Evolutionary conservation across 208 protist genomes (phyloP).

Genomic region (Jaenimonas drosophilae): DNA sequence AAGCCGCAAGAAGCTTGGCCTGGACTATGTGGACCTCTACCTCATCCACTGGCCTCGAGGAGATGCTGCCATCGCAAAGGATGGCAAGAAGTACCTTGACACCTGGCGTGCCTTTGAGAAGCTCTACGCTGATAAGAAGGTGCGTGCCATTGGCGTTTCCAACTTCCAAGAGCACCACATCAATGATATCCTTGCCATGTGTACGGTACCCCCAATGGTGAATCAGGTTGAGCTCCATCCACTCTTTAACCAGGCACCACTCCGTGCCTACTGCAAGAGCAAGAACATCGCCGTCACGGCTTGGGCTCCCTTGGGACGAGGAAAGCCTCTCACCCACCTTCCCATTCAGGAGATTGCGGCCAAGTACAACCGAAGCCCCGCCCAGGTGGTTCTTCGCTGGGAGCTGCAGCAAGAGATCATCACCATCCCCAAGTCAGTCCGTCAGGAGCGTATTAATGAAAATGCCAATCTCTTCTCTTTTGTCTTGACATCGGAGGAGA

Average conservation of each 20-base stretch:
- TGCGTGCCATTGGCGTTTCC: slow-evolving; percentile 80
- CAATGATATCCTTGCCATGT: slow-evolving; percentile 43
- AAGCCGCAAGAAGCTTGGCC: slow-evolving; percentile 49
- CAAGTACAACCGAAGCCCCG: slow-evolving; percentile 21
- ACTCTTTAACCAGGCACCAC: slow-evolving; percentile 29
- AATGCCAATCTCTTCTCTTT: slow-evolving; percentile 74
- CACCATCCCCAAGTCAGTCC: slow-evolving; percentile 85
- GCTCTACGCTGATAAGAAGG: slow-evolving; percentile 62
- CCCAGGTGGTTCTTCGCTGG: slow-evolving; percentile 70
- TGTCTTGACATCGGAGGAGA: slow-evolving; percentile 39
- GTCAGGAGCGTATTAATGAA: slow-evolving; percentile 61
- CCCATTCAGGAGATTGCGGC: slow-evolving; percentile 13
- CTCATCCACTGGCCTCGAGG: slow-evolving; percentile 93
- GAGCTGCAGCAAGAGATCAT: slow-evolving; percentile 42
- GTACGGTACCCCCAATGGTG: slow-evolving; percentile 64
- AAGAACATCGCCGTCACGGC: slow-evolving; percentile 66
- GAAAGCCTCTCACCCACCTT: slow-evolving; percentile 14
- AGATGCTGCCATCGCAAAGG: slow-evolving; percentile 6
- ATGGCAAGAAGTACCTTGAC: slow-evolving; percentile 44
- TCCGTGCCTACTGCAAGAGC: slow-evolving; percentile 57
- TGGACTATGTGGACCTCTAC: slow-evolving; percentile 93
- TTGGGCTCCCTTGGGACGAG: slow-evolving; percentile 65
- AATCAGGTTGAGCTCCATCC: slow-evolving; percentile 90
- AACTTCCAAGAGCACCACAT: slow-evolving; percentile 71
- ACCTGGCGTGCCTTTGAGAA: slow-evolving; percentile 84